Base-by-base conservation (phyloP, 331 rosid genomes). In the Malus hybrid region DNA sequence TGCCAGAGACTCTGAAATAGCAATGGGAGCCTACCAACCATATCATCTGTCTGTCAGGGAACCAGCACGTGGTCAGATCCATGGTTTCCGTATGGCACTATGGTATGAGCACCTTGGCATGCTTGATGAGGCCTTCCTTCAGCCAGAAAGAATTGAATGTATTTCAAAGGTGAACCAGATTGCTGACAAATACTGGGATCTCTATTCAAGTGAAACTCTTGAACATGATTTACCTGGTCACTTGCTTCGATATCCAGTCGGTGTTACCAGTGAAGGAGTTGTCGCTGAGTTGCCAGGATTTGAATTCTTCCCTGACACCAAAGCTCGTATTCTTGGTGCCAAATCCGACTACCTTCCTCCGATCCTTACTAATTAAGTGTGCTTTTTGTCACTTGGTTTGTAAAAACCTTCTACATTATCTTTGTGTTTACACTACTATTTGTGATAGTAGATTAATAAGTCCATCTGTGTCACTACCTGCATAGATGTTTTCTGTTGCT, bases 21-120 rank as follows among this genome's bases (percentile, higher is more conserved):
- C 97, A 44, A 94, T 94, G 98, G 98, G 98, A 55, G 98, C 84
- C 27, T 91, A 85, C 85, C 98, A 93, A 73, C 98, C 98, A 18
- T 33, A 83, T 80, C 96, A 93, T 75, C 73, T 93, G 61, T 90
- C 97, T 1, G 70, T 39, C 20, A 82, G 88, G 73, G 88, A 87
- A 67, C 92, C 98, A 1, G 97, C 98, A 3, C 87, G 98, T 3
- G 98, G 98, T 34, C 96, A 94, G 79, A 16, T 94, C 80, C 92
- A 94, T n/a, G 98, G 98, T 27, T 94, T 94, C 85, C 94, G 98
- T 34, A 5, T 94, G 93, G 67, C 97, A 27, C 77, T 94, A 48
- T 94, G 98, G 98, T 94, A 91, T 7, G 98, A 88, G 75, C 98
- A 94, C 84, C 88, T 94, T 28, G 98, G 98, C 75, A 87, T 87